Conservation (phyloP, 73 alveolate species). For the Paraurostyla sp. region DNA sequence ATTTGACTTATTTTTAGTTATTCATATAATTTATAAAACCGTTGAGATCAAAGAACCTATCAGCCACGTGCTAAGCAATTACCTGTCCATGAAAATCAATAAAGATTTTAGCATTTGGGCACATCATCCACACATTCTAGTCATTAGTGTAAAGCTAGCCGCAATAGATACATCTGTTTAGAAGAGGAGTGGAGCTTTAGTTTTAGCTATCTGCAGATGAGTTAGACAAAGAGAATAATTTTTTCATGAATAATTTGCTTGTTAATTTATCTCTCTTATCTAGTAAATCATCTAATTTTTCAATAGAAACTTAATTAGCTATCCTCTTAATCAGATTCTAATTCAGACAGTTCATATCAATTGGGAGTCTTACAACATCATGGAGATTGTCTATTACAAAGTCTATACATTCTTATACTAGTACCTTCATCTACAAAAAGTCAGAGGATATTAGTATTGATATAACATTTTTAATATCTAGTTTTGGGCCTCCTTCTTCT, state of each 20-base stretch:
- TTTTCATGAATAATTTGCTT: constrained; percentile 69
- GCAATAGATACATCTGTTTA: constrained; percentile 74
- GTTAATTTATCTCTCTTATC: constrained; percentile 75
- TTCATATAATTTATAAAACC: constrained; percentile 67
- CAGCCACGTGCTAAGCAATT: constrained; percentile 84
- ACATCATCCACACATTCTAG: constrained; percentile 73
- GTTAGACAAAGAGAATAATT: constrained; percentile 43
- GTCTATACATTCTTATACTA: constrained; percentile 75
- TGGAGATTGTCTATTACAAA: constrained; percentile 61
- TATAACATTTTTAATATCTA: constrained; percentile 67
- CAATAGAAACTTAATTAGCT: constrained; percentile 55
- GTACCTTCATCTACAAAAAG: constrained; percentile 70
- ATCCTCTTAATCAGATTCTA: constrained; percentile 38
- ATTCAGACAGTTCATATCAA: constrained; percentile 82
- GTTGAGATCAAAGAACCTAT: constrained; percentile 68
- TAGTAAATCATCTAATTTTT: constrained; percentile 63
- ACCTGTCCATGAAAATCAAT: constrained; percentile 84
- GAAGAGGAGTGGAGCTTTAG: constrained; percentile 38
- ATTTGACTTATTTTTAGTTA: constrained; percentile 59
- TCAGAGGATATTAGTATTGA: constrained; percentile 77
- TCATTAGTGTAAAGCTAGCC: constrained; percentile 64
- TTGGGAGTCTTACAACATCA: constrained; percentile 78
- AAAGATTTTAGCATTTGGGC: constrained; percentile 78
- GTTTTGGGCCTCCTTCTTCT: constrained; percentile 58
- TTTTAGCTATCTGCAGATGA: background rate